Conservation (phyloP, 805 yeast genomes). For the Saccharomycopsis malanga region DNA sequence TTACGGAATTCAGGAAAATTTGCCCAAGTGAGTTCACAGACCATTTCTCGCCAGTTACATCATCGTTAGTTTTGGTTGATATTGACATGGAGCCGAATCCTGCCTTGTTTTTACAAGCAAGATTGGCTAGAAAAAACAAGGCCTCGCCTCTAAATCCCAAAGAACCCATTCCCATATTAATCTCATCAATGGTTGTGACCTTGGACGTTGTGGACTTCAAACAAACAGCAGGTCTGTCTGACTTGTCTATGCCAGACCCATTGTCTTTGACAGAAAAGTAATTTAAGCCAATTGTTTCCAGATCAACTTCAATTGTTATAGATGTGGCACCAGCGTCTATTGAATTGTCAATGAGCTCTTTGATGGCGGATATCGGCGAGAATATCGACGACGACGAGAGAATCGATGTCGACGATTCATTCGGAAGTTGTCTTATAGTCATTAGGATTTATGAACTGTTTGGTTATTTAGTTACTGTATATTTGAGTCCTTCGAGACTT, state of each 20-base stretch:
- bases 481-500: too few species aligned
- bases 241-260: conserved; percentile 33
- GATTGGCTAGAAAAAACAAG: conserved; percentile 32
- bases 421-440: conserved; percentile 9
- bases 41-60: conserved; percentile 34
- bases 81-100: conserved; percentile 25
- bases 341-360: conserved; percentile 37
- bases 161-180: conserved; percentile 26
- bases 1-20: conserved; percentile 22
- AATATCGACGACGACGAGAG: conserved; percentile 28
- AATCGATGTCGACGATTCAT: conserved; percentile 15
- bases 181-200: conserved; percentile 27
- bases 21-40: conserved; percentile 28
- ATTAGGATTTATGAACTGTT: too few species aligned
- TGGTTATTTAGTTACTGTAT: too few species aligned
- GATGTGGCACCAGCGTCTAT: conserved; percentile 32
- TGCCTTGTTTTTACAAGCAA: conserved; percentile 17
- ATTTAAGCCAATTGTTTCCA: conserved; percentile 31
- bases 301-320: conserved; percentile 34
- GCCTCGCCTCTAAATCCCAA: conserved; percentile 50
- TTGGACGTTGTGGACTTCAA: conserved; percentile 39
- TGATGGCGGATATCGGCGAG: conserved; percentile 32
- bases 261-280: conserved; percentile 32
- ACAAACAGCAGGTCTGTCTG: conserved; percentile 32
- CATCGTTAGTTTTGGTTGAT: conserved; percentile 28